Evolutionary conservation across 2,329 filamentous ascomycete species (phyloP).

Genomic region (Arthrobotrys megalospora): DNA sequence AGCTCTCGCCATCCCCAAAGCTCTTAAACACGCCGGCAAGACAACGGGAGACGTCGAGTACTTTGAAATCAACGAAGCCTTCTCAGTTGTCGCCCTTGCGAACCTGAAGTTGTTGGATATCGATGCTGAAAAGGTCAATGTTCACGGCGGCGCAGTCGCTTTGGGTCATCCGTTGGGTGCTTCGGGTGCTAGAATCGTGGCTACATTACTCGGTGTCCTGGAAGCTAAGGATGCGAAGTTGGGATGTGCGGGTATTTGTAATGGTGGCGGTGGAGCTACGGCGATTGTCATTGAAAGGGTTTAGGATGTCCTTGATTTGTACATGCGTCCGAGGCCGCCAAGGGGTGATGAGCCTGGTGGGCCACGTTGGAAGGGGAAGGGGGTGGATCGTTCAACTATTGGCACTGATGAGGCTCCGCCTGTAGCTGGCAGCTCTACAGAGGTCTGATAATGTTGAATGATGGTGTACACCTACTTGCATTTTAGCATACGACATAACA

Average conservation of each 20-base stretch:
- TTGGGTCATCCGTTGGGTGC: conserved; percentile 95
- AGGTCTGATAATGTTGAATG: background rate
- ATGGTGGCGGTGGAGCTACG: conserved; percentile 94
- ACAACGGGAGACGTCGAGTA: conserved; percentile 84
- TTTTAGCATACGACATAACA: conserved; percentile 16
- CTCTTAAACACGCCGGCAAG: conserved; percentile 92
- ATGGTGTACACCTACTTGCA: conserved; percentile 6
- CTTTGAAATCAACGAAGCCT: conserved; percentile 99
- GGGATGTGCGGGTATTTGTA: conserved; percentile 95
- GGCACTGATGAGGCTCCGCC: background rate
- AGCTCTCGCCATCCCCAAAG: conserved; percentile 94
- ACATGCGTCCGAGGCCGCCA: background rate
- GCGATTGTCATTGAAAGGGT: conserved; percentile 87
- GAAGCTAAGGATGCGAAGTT: conserved; percentile 93
- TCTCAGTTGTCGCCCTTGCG: conserved; percentile 94
- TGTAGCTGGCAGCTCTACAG: background rate
- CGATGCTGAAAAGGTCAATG: conserved; percentile 88
- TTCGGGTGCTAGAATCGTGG: conserved; percentile 92
- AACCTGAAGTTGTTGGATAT: conserved; percentile 93
- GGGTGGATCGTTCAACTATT: conserved; percentile 3
- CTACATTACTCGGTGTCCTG: conserved; percentile 89
- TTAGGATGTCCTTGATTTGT: conserved; percentile 18
- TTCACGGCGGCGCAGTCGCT: conserved; percentile 94
- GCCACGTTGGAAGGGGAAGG: background rate
- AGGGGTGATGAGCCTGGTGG: background rate